Evolutionary conservation across 805 yeast genomes (phyloP).

Genomic region (Citeromyces matritensis): DNA sequence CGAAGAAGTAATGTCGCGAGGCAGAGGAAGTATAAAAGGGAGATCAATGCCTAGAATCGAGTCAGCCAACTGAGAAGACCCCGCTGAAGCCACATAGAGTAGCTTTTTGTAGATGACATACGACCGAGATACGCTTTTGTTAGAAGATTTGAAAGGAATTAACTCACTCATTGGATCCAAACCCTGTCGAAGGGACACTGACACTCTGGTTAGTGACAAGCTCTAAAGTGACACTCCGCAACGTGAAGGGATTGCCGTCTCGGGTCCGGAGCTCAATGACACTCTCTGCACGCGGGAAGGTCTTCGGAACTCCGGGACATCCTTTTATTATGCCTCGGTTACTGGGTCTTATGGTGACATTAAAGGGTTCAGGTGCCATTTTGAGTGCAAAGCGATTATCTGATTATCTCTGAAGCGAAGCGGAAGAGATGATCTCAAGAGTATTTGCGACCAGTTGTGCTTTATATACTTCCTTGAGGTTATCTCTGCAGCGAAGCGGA

Average conservation of each 20-base stretch:
- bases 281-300: slow-evolving; percentile 1
- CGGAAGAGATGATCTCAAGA: no score
- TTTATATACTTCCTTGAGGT: no score
- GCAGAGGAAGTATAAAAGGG: slow-evolving; percentile 2
- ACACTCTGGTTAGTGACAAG: slow-evolving; percentile 1
- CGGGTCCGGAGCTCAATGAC: slow-evolving; percentile 2
- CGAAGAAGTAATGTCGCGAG: background rate
- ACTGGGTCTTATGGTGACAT: slow-evolving; percentile 1
- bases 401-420: no score
- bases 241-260: slow-evolving; percentile 1
- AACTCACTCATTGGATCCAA: background rate
- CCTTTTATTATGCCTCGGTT: slow-evolving; percentile 1
- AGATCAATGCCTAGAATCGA: slow-evolving; percentile 2
- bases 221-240: slow-evolving; percentile 1
- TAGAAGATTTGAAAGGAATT: background rate
- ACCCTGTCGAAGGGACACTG: background rate
- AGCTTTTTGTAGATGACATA: background rate
- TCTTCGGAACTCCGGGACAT: slow-evolving; percentile 2
- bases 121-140: background rate
- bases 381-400: no score
- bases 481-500: no score
- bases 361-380: slow-evolving; percentile 1
- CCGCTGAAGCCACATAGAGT: background rate
- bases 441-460: no score
- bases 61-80: background rate